Evolutionary conservation across 257 asterid genomes (phyloP), one percentile per base, ranked within the genome.

Genomic region (Penstemon newberryi): DNA sequence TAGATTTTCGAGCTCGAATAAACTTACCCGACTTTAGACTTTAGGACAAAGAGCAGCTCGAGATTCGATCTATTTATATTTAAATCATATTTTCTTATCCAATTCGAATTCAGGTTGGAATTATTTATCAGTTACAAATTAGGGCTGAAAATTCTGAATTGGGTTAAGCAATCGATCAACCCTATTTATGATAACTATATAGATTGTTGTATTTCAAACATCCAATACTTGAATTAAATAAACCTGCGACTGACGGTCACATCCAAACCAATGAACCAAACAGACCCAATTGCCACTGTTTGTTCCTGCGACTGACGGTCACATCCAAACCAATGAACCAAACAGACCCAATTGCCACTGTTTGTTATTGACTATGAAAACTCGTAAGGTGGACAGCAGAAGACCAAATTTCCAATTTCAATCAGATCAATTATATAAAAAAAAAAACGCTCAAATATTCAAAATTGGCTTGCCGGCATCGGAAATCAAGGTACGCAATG

Each of bases 401-500:
- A 59, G 49, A 59, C 49, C 49, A 59, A 59, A 59, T 0, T 4
- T 8, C 39, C 42, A 56, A 7, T 56, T 56, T 36, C 36, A 19
- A 12, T 59, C 52, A 65, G 53, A 54, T 45, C 71, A 53, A 57
- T 25, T 25, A 25, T 25, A 1, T 1, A 25, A 25, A 25, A 25
- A 25, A 25, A 25, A 25, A 25, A 25, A 18, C 42, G 25, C 37
- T 56, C 49, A 10, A 50, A 65, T 18, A 42, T 53, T 53, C 71
- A 53, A 66, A 42, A 15, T 41, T 55, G 8, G 55, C 38, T 54
- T 4, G 13, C 39, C 54, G 55, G 63, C 43, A 1, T 55, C 72
- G 42, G 61, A 66, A 18, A 53, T 67, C 13, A 55, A 56, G 39
- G 54, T 56, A 67, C 33, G 33, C 33, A 25, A 25, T 25, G 72